These are phyloP conservation scores for Juglanconis oblonga DNA, from an alignment of 2,329 filamentous ascomycete species.

Conservation along the genomic window DNA sequence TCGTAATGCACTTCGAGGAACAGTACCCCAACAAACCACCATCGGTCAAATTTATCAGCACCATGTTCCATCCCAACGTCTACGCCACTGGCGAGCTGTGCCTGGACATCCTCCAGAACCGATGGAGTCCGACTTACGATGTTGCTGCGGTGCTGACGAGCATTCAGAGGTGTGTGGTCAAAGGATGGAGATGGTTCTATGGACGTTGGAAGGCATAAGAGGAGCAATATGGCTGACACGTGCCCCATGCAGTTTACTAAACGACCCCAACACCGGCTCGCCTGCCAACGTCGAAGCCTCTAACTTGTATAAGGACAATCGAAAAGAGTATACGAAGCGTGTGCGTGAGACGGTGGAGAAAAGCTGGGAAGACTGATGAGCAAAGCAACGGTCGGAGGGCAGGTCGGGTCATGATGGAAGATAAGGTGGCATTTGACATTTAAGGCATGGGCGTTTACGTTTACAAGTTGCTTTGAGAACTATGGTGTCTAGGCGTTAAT, in stretches of 20 bases:
- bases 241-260: conserved; percentile 66
- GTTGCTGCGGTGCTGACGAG: conserved; percentile 96
- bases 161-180: conserved; percentile 76
- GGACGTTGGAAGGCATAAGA: background rate
- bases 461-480: background rate
- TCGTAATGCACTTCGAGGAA: conserved; percentile 99
- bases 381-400: background rate
- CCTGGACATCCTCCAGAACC: conserved; percentile 93
- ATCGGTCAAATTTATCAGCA: conserved; percentile 95
- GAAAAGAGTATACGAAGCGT: conserved; percentile 92
- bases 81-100: conserved; percentile 96
- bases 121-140: conserved; percentile 98
- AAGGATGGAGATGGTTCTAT: background rate
- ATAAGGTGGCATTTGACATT: background rate
- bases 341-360: conserved; percentile 97
- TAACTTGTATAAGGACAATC: conserved; percentile 97
- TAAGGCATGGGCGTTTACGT: background rate
- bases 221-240: conserved; percentile 26
- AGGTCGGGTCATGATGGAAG: background rate
- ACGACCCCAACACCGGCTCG: conserved; percentile 97
- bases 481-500: conserved; percentile 2
- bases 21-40: conserved; percentile 98
- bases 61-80: conserved; percentile 99
- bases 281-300: conserved; percentile 97
- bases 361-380: conserved; percentile 85